Percentiles rank a stretch among this genome's conserved stretches.
Evolutionary conservation across 768 basidiomycete species (phyloP).

Genomic region (Termitomyces titanicus): DNA sequence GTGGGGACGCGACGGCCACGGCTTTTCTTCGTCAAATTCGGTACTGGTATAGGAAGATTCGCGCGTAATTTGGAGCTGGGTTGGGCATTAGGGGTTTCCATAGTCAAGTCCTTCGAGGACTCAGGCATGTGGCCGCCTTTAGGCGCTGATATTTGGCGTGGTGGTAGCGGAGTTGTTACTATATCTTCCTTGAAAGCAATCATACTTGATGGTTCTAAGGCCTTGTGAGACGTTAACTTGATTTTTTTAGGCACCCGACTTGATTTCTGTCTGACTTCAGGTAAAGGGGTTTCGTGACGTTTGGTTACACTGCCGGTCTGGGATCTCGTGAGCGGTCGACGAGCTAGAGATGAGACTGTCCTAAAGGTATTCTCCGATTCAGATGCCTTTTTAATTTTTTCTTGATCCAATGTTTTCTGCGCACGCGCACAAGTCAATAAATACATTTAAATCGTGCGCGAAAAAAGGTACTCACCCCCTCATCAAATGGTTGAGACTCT

Average conservation of each 20-base stretch:
- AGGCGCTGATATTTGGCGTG: conserved; percentile 1
- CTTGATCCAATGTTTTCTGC: not conserved
- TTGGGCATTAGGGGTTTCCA: conserved; percentile 22
- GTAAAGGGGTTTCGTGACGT: conserved; percentile 18
- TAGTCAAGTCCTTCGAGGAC: conserved; percentile 10
- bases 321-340: conserved; percentile 32
- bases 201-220: not conserved
- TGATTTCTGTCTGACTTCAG: conserved; percentile 4
- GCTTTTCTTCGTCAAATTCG: conserved; percentile 77
- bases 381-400: not conserved
- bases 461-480: conserved; percentile 5
- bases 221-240: not conserved
- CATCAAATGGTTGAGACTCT: not conserved
- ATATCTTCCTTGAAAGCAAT: not conserved
- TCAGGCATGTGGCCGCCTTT: not conserved
- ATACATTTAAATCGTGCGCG: not conserved
- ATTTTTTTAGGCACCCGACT: conserved; percentile 8
- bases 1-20: conserved; percentile 77
- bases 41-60: conserved; percentile 65
- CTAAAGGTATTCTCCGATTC: not conserved
- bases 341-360: conserved; percentile 2
- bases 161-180: not conserved
- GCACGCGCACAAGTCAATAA: not conserved
- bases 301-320: conserved; percentile 29
- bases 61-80: conserved; percentile 50